Base-by-base conservation (phyloP, 2,329 filamentous ascomycete species). In the Niveomyces coronatus region DNA sequence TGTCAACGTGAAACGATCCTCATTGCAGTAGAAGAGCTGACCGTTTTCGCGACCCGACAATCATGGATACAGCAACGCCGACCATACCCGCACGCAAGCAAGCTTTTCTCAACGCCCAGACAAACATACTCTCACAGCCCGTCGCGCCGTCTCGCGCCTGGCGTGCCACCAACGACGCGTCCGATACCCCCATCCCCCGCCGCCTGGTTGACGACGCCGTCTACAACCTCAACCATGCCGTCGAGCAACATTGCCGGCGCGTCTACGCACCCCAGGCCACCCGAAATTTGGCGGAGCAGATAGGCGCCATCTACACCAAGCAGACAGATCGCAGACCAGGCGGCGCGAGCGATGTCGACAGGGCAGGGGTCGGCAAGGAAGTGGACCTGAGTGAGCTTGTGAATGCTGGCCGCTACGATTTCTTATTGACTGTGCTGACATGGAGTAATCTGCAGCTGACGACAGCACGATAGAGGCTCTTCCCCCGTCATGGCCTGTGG, bases 211-310 rank as follows among this genome's bases (percentile, higher is more conserved):
- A 78, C 47, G 73, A 79, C 44, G 73, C 67, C 10, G 53, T 80
- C 4, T 61, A 64, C 45, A 67, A 67, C 28, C 62, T 83, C 10
- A 82, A 83, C 52, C 70, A 76, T 43, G 60, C 67, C 13, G 59
- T 85, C 11, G 70, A 72, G 46, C 76, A 80, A 47, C 82, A 86
- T 53, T 70, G 70, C 20, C 73, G 72, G 24, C 70, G 76, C 39
- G 76, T 76, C 5, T 84, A 84, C 53, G 70, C 76, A 13, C 71
- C 78, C 0, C 77, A 82, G 48, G 78, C 80, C n/a, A 75, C 71
- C 36, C 71, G 80, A 24, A 78, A 83, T 49, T 71, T 85, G 14
- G 79, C 81, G 2, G 79, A 84, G 61, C 81, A 86, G 60, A 76
- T 86, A 29, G 78, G 83, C 56, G 58, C 60, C 33, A 60, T 82